Conservation (phyloP, 352 stramenopile genomes). For the Phytophthora citrophthora region DNA sequence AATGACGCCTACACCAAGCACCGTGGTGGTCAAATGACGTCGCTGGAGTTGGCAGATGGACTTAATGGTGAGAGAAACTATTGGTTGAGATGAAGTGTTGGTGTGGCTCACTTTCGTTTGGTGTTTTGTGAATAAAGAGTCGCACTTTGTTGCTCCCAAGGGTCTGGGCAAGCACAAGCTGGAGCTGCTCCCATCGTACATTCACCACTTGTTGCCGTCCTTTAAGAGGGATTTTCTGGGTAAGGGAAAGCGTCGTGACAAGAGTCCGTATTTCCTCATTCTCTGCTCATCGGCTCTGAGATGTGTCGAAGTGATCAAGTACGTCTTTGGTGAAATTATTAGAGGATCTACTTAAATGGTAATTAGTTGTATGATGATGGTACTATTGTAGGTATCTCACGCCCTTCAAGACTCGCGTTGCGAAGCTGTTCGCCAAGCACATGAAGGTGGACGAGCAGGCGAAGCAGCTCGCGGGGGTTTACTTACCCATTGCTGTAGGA, state of each 20-base stretch:
- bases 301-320: slow-evolving; percentile 94
- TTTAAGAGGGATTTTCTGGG: slow-evolving; percentile 84
- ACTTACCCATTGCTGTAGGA: slow-evolving; percentile 80
- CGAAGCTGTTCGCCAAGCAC: slow-evolving; percentile 97
- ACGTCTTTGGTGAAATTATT: slow-evolving; percentile 30
- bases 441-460: slow-evolving; percentile 92
- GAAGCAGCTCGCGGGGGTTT: slow-evolving; percentile 75
- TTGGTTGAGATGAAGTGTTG: background rate
- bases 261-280: slow-evolving; percentile 92
- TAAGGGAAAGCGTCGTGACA: slow-evolving; percentile 83
- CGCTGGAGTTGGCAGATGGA: slow-evolving; percentile 80
- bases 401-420: slow-evolving; percentile 91
- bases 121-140: slow-evolving; percentile 41
- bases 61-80: slow-evolving; percentile 58
- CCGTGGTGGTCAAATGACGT: slow-evolving; percentile 80
- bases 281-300: slow-evolving; percentile 92
- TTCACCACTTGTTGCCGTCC: slow-evolving; percentile 70
- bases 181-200: slow-evolving; percentile 71
- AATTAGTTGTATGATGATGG: background rate
- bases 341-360: background rate
- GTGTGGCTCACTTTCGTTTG: slow-evolving; percentile 1
- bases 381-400: slow-evolving; percentile 54
- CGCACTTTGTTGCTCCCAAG: slow-evolving; percentile 64
- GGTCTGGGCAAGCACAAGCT: slow-evolving; percentile 86
- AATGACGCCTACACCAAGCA: slow-evolving; percentile 82